Evolutionary conservation across 208 protist genomes (phyloP).

Genomic region (Herpetomonas muscarum): DNA sequence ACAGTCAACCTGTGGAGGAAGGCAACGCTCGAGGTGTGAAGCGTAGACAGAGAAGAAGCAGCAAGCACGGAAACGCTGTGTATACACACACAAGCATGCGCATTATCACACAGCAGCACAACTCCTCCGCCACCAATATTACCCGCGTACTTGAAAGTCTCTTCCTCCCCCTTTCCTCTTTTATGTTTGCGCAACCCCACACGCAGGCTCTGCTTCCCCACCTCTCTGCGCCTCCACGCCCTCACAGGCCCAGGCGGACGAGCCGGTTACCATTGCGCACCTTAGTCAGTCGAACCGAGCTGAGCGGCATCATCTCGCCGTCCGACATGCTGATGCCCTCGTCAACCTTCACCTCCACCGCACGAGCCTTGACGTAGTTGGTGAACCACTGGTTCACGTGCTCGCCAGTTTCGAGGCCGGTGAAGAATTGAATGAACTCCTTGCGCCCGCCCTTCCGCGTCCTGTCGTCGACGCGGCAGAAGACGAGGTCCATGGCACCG

Average conservation of each 20-base stretch:
- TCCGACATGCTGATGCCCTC: slow-evolving; percentile 74
- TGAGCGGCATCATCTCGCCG: slow-evolving; percentile 79
- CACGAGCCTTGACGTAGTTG: slow-evolving; percentile 78
- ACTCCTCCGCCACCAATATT: no score
- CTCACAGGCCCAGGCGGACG: slow-evolving; percentile 44
- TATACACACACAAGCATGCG: no score
- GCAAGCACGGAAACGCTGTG: no score
- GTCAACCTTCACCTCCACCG: slow-evolving; percentile 72
- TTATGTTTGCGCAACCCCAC: no score
- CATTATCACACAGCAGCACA: no score
- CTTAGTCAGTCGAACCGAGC: slow-evolving; percentile 57
- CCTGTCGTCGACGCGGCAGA: slow-evolving; percentile 29
- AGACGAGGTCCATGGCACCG: slow-evolving; percentile 78
- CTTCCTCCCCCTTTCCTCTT: no score
- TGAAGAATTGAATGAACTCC: slow-evolving; percentile 74
- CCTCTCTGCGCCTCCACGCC: no score
- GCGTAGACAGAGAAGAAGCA: no score
- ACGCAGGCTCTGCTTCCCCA: no score
- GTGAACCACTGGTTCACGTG: slow-evolving; percentile 64
- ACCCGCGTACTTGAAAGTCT: no score
- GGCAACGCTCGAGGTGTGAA: no score
- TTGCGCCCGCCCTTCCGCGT: slow-evolving; percentile 30
- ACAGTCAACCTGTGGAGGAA: no score
- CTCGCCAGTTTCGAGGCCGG: slow-evolving; percentile 41
- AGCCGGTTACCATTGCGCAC: slow-evolving; percentile 41